Conservation (phyloP, 2,329 filamentous ascomycete genomes). For the Penicillium sp. region DNA sequence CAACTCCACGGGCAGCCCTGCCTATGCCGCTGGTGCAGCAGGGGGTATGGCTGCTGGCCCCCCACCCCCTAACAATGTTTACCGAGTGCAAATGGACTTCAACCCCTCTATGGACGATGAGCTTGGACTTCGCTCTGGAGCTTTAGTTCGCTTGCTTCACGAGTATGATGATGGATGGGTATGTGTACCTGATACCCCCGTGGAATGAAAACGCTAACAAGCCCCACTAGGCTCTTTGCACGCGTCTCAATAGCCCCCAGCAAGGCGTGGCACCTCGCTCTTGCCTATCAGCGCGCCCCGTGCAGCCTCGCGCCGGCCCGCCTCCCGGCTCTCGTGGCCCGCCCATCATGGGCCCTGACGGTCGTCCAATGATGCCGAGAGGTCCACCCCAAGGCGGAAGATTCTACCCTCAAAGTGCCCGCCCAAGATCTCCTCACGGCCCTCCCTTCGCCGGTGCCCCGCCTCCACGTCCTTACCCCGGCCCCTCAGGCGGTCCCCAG, state of each 20-base stretch:
- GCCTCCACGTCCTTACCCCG: slow-evolving; percentile 24
- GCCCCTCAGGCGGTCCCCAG: slow-evolving; percentile 32
- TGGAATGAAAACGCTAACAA: slow-evolving; percentile 22
- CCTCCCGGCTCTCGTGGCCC: slow-evolving; percentile 36
- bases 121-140: slow-evolving; percentile 72
- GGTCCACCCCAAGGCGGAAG: slow-evolving; percentile 32
- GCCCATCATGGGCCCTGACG: slow-evolving; percentile 35
- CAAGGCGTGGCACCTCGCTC: slow-evolving; percentile 93
- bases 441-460: slow-evolving; percentile 30
- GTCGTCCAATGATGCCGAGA: slow-evolving; percentile 27
- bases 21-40: slow-evolving; percentile 17
- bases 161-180: slow-evolving; percentile 99
- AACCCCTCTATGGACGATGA: slow-evolving; percentile 90
- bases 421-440: slow-evolving; percentile 46
- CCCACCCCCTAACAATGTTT: slow-evolving; percentile 62
- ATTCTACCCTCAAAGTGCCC: slow-evolving; percentile 36
- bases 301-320: slow-evolving; percentile 69
- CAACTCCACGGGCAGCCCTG: slow-evolving; percentile 24
- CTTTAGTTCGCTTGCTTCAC: slow-evolving; percentile 83
- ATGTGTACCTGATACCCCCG: slow-evolving; percentile 43
- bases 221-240: slow-evolving; percentile 70
- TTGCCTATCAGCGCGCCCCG: slow-evolving; percentile 84
- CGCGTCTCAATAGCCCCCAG: slow-evolving; percentile 80
- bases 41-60: slow-evolving; percentile 28
- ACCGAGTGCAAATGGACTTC: slow-evolving; percentile 93